Evolutionary conservation across 176 grass and related monocot species (phyloP).

Genomic region (Tillandsia leiboldiana): DNA sequence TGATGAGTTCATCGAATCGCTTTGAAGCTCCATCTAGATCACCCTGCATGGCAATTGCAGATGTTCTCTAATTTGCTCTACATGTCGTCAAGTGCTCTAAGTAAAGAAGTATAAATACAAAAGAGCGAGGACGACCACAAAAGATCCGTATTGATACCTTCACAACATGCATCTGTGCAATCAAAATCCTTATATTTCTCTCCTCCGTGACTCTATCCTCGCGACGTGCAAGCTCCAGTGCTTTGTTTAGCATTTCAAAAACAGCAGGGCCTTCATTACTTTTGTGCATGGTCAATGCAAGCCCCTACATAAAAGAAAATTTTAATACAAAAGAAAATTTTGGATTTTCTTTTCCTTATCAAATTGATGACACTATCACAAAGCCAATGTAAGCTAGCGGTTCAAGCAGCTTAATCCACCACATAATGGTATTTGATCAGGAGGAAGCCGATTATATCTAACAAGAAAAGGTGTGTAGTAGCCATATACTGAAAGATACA

Average conservation of each 20-base stretch:
- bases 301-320: conserved; percentile 40
- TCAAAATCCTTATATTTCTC: conserved; percentile 77
- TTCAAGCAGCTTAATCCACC: neutral
- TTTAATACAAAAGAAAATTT: neutral
- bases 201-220: conserved; percentile 67
- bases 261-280: conserved; percentile 36
- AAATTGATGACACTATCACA: neutral
- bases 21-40: conserved; percentile 55
- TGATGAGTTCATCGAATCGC: conserved; percentile 59
- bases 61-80: conserved; percentile 1
- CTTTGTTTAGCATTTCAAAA: conserved; percentile 79
- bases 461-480: neutral
- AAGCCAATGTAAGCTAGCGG: too few species aligned
- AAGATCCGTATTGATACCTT: conserved; percentile 29
- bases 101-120: conserved; percentile 6
- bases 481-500: too few species aligned
- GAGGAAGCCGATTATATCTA: neutral
- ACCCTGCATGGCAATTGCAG: conserved; percentile 29
- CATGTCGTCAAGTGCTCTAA: neutral
- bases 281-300: conserved; percentile 72
- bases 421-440: neutral
- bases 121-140: neutral
- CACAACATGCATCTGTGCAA: conserved; percentile 82
- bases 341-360: neutral
- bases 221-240: conserved; percentile 54